Evolutionary conservation across 106 monocot genomes (phyloP).

Genomic region (Alisma plantagoaquatica): DNA sequence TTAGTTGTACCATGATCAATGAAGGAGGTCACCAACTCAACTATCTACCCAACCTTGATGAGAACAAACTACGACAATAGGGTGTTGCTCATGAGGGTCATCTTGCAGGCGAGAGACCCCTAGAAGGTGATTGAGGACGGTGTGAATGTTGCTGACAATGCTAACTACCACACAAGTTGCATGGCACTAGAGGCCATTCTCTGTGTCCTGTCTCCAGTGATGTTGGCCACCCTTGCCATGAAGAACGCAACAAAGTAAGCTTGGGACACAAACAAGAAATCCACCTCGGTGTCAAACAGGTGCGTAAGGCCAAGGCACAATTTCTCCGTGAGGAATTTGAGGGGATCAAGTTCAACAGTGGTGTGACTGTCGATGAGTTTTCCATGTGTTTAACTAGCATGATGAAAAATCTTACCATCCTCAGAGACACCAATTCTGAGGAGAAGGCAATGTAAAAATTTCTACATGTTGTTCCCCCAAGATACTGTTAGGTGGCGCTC

Average conservation of each 20-base stretch:
- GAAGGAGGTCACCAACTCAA: too few species aligned
- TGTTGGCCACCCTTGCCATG: constrained; percentile 2
- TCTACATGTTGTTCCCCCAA: constrained; percentile 1
- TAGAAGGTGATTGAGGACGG: too few species aligned
- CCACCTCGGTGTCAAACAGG: constrained; percentile 4
- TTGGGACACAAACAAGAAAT: constrained; percentile 7
- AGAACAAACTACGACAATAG: constrained; percentile 10
- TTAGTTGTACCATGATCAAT: too few species aligned
- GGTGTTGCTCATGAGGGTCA: constrained; percentile 11
- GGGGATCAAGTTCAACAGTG: constrained; percentile 4
- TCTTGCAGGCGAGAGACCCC: neutral
- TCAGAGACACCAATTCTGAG: constrained; percentile 3
- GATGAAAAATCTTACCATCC: constrained; percentile 6
- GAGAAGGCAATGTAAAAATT: constrained; percentile 7
- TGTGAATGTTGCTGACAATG: constrained; percentile 4
- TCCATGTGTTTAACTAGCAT: constrained; percentile 9
- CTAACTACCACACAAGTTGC: neutral
- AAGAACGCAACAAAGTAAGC: constrained; percentile 12
- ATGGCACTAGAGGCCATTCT: constrained; percentile 3
- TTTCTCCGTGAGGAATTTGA: constrained; percentile 5
- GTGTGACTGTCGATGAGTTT: constrained; percentile 6
- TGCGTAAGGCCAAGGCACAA: constrained; percentile 5
- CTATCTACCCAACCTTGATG: constrained; percentile 8
- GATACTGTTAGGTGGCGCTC: neutral
- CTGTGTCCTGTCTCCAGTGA: constrained; percentile 5